Conservation (phyloP, 257 asterid genomes). For the Primulina tabacum region DNA sequence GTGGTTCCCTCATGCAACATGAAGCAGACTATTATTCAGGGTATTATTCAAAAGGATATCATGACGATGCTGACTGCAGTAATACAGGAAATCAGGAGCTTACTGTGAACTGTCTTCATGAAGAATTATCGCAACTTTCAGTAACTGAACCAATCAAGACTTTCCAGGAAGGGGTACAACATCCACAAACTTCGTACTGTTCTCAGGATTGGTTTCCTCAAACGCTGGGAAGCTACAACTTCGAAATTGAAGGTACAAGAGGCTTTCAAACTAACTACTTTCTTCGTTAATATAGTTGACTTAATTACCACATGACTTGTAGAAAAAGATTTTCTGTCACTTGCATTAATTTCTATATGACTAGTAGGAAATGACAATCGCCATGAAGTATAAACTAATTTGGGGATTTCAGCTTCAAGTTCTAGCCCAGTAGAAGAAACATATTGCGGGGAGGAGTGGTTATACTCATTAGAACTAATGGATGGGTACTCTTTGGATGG, state of each 20-base stretch:
- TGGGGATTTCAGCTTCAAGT: constrained; percentile 49
- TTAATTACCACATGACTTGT: not conserved
- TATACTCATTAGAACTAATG: constrained; percentile 51
- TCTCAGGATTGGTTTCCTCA: constrained; percentile 74
- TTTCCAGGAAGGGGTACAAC: constrained; percentile 44
- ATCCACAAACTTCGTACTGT: constrained; percentile 46
- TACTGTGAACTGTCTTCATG: constrained; percentile 48
- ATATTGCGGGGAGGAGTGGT: constrained; percentile 56
- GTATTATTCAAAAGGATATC: constrained; percentile 48
- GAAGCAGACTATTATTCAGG: constrained; percentile 50
- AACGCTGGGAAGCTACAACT: constrained; percentile 55
- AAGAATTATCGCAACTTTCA: constrained; percentile 75
- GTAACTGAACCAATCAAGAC: constrained; percentile 53
- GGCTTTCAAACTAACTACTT: not conserved
- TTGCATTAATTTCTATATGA: constrained; percentile 22
- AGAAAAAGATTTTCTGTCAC: not conserved
- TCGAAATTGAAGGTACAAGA: constrained; percentile 40
- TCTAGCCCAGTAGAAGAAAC: constrained; percentile 62
- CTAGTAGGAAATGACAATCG: constrained; percentile 48
- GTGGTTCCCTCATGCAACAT: constrained; percentile 48
- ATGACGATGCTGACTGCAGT: constrained; percentile 41
- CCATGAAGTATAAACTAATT: constrained; percentile 45
- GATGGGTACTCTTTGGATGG: constrained; percentile 70
- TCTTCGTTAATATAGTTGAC: no score
- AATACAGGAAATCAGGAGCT: constrained; percentile 36